Evolutionary conservation across 768 basidiomycete species (phyloP).

Genomic region (Calvatia gigantea): DNA sequence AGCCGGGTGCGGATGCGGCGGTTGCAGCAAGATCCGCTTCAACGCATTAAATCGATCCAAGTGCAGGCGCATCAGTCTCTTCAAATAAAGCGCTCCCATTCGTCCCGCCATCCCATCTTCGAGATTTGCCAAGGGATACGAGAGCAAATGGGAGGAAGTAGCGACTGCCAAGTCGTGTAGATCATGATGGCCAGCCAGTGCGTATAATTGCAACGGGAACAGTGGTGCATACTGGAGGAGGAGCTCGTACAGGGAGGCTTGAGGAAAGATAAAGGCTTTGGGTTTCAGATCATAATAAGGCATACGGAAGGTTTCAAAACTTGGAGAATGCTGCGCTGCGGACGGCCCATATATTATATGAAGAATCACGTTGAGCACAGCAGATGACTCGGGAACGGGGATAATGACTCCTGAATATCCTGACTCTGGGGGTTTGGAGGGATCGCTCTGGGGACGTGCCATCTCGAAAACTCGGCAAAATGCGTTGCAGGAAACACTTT

Average conservation of each 20-base stretch:
- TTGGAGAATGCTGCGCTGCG: constrained; percentile 46
- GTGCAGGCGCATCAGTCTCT: constrained; percentile 33
- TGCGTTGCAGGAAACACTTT: constrained; percentile 39
- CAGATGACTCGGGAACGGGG: constrained; percentile 38
- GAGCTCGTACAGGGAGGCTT: constrained; percentile 21
- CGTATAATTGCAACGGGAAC: constrained; percentile 33
- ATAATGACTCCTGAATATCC: constrained; percentile 34
- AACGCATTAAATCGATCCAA: constrained; percentile 29
- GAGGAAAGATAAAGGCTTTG: constrained; percentile 19
- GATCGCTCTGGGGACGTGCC: constrained; percentile 25
- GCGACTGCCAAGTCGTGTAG: constrained; percentile 34
- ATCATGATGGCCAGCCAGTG: constrained; percentile 26
- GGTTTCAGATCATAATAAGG: constrained; percentile 19
- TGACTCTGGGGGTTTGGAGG: constrained; percentile 13
- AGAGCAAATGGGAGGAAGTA: constrained; percentile 34
- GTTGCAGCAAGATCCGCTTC: constrained; percentile 24
- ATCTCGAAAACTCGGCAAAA: constrained; percentile 30
- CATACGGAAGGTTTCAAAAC: constrained; percentile 39
- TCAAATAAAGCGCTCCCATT: constrained; percentile 35
- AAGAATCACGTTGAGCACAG: constrained; percentile 47
- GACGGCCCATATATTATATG: constrained; percentile 49
- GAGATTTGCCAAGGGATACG: constrained; percentile 23
- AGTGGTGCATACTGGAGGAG: constrained; percentile 22
- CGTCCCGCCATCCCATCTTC: constrained; percentile 28
- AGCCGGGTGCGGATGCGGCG: constrained; percentile 27